Evolutionary conservation across 257 asterid species (phyloP), one percentile per base, ranked within the genome.

Genomic region (Solanum corneliomulleri): DNA sequence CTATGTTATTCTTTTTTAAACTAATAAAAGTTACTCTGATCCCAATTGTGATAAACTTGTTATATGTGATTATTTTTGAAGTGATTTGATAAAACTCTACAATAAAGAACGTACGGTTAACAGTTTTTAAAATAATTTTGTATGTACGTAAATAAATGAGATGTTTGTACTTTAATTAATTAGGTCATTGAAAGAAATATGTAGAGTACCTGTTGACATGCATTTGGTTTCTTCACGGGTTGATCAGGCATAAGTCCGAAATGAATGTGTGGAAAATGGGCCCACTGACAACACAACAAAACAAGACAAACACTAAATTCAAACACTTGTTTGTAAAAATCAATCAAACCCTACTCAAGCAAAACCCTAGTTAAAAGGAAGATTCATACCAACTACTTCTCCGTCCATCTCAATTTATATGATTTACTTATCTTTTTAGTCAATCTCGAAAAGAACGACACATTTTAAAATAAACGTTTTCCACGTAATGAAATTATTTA

Each of bases 211-310:
- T 97, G 99, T 91, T 94, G 98, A 90, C 95, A 95, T 84, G 93
- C 95, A 88, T 92, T 95, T 87, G 95, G 93, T 88, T 97, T 95
- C 96, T 97, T 97, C 99, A 95, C 98, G 98, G 98, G 98, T 88
- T 95, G 98, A 92, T 97, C 99, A 94, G 98, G 96, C 98, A 95
- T 94, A 58, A 97, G 98, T 85, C 99, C 99, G 92, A 97, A 97
- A 92, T 97, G 99, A 92, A 97, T 97, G 93, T 97, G 99, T 64
- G 99, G 99, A 44, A 97, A 97, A 91, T 97, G 99, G 97, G 99
- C 99, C 99, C 99, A 97, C 99, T 97, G 89, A 6, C 42, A 42
- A 66, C 89, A 66, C 89, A 91, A 87, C 21, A 89, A 89, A 90
- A 52, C 62, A 52, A 52, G 62, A 52, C 62, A 52, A 71, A 77